Conservation (phyloP, 2,329 filamentous ascomycete genomes). For the Ophiocordyceps camponoti-floridani region DNA sequence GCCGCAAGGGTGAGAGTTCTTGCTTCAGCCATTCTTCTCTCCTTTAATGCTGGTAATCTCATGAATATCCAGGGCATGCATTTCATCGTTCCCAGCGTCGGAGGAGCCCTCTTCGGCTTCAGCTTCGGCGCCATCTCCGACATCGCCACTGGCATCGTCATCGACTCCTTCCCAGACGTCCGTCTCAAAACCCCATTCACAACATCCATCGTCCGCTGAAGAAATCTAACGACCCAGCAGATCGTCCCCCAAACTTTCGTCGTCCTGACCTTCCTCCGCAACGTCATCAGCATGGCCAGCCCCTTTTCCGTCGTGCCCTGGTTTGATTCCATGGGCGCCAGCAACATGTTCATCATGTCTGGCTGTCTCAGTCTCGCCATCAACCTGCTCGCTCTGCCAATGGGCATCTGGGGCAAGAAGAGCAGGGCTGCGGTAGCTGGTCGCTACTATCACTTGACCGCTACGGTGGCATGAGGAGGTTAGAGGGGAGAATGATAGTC, state of each 20-base stretch:
- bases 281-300: conserved; percentile 6
- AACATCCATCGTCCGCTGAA: too few relatives aligned
- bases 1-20: neutral
- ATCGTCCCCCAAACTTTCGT: conserved; percentile 8
- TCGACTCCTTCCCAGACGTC: conserved; percentile 18
- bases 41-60: neutral
- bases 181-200: neutral
- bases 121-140: conserved; percentile 12
- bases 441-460: neutral
- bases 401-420: conserved; percentile 8
- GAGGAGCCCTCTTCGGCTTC: conserved; percentile 8
- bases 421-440: neutral
- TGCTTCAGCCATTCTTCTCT: neutral
- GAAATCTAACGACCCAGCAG: conserved; percentile 1
- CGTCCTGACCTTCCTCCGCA: conserved; percentile 7
- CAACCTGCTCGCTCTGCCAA: conserved; percentile 4
- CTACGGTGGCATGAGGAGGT: neutral
- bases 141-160: conserved; percentile 18
- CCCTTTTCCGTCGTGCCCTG: conserved; percentile 7
- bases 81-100: conserved; percentile 11
- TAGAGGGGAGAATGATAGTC: neutral
- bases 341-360: conserved; percentile 6
- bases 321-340: conserved; percentile 7
- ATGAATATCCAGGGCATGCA: neutral
- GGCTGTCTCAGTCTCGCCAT: conserved; percentile 2